Evolutionary conservation across 2,329 filamentous ascomycete genomes (phyloP), one percentile per base, ranked within the genome.

Genomic region (Hypoxylon sp.): DNA sequence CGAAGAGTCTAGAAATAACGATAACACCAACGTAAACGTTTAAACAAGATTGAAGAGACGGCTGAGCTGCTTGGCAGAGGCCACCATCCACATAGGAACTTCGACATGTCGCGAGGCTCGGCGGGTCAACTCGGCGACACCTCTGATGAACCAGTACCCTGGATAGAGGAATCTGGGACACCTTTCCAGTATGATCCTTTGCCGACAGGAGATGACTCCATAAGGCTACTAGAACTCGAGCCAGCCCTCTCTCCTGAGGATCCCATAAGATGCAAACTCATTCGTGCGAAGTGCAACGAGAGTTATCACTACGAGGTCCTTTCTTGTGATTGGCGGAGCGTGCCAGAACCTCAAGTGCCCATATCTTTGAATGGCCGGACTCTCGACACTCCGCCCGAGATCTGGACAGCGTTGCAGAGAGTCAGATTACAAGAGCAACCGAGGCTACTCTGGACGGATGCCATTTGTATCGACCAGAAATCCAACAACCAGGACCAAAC

Each of bases 201-300:
- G 16, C 8, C 37, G 8, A 11, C 16, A 11, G n/a, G 27, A 32
- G 45, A 55, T 29, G 37, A 51, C 14, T 47, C 23, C n/a, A 61
- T 60, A 19, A 62, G 62, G 14, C 50, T 68, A 32, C 46, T 68
- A 2, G 62, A 62, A 54, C 58, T 68, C 11, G 54, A 63, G 25
- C 54, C 62, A 51, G 64, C 62, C 23, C 53, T 34, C 37, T 39
- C 50, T 12, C 47, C 41, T 16, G 58, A 63, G 21, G 63, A 68
- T 23, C 62, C 65, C 19, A 63, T 68, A 45, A 59, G 62, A 54
- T 65, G 65, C 39, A 61, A 43, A 11, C 23, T 68, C 11, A 32
- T 68, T 12, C 58, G 60, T n/a, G 46, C 34, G 19, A 43, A 56
- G 21, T 14, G 19, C 11, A 21, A n/a, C 7, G 45, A 60, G 11